phyloP scores from a whole-genome alignment of 495 filamentous ascomycete species.

The Gamarada debralockiae region DNA sequence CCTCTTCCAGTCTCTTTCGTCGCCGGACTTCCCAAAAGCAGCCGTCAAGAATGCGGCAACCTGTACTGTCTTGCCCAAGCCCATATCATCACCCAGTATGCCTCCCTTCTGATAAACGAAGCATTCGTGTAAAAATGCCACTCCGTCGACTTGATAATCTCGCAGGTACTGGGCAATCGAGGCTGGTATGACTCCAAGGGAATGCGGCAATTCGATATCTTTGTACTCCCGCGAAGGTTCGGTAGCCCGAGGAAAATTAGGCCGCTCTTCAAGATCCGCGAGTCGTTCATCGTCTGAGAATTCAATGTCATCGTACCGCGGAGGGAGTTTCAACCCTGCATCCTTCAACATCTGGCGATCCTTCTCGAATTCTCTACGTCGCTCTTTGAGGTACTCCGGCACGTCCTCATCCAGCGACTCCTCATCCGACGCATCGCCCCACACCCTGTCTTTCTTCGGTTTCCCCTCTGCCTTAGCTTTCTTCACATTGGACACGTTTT shows the following conservation, averaged over 20 bases:
- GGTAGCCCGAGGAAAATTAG: conserved; percentile 56
- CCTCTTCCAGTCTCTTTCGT: conserved; percentile 79
- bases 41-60: conserved; percentile 92
- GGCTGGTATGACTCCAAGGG: conserved; percentile 82
- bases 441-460: conserved; percentile 13
- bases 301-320: conserved; percentile 73
- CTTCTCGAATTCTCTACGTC: conserved; percentile 56
- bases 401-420: conserved; percentile 30
- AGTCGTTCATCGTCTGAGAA: conserved; percentile 83
- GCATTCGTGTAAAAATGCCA: conserved; percentile 77
- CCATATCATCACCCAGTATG: conserved; percentile 95
- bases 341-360: conserved; percentile 54
- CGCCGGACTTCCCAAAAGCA: conserved; percentile 92
- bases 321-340: conserved; percentile 72
- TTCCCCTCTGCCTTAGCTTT: conserved; percentile 12
- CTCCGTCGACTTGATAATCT: conserved; percentile 86
- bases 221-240: conserved; percentile 63
- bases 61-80: conserved; percentile 93
- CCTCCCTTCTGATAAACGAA: conserved; percentile 93
- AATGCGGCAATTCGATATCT: conserved; percentile 70
- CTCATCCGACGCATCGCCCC: conserved; percentile 20
- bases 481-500: conserved; percentile 14
- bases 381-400: conserved; percentile 44
- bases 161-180: conserved; percentile 90
- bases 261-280: conserved; percentile 59